A percentile compares a stretch with the other conserved stretches of the same genome.
Conservation (phyloP, 352 stramenopile genomes). For the Achlya hypogyna region DNA sequence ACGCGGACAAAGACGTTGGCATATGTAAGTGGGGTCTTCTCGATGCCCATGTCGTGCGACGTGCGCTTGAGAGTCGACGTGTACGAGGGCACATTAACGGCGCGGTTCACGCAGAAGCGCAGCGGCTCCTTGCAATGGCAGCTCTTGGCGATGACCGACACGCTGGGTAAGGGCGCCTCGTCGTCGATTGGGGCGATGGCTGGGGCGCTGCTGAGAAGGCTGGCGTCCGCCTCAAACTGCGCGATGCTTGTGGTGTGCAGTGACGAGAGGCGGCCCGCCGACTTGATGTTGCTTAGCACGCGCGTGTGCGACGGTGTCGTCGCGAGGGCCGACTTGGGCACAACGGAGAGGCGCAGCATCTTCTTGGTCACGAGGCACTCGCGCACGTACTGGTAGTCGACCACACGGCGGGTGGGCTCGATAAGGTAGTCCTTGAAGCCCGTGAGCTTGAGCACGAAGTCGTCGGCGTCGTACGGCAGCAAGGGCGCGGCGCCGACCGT, state of each 20-base stretch:
- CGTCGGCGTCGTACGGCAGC: slow-evolving; percentile 58
- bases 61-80: slow-evolving; percentile 62
- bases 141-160: background rate
- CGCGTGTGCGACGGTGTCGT: slow-evolving; percentile 62
- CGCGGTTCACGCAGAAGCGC: slow-evolving; percentile 52
- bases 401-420: slow-evolving; percentile 67
- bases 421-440: slow-evolving; percentile 81
- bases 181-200: no score
- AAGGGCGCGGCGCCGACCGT: slow-evolving; percentile 61
- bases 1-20: slow-evolving; percentile 67
- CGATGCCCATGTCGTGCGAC: slow-evolving; percentile 54
- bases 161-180: background rate
- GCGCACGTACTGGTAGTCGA: slow-evolving; percentile 81
- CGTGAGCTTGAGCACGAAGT: slow-evolving; percentile 80
- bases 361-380: slow-evolving; percentile 81
- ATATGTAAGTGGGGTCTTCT: slow-evolving; percentile 37
- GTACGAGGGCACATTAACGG: slow-evolving; percentile 66
- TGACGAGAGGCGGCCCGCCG: background rate
- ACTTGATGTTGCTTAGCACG: slow-evolving; percentile 19
- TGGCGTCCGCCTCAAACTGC: background rate
- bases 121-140: slow-evolving; percentile 52
- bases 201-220: background rate
- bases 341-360: slow-evolving; percentile 68
- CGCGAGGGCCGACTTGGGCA: slow-evolving; percentile 76
- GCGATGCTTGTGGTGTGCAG: background rate